Conservation (phyloP, 257 asterid species). For the Salvia hispanica region DNA sequence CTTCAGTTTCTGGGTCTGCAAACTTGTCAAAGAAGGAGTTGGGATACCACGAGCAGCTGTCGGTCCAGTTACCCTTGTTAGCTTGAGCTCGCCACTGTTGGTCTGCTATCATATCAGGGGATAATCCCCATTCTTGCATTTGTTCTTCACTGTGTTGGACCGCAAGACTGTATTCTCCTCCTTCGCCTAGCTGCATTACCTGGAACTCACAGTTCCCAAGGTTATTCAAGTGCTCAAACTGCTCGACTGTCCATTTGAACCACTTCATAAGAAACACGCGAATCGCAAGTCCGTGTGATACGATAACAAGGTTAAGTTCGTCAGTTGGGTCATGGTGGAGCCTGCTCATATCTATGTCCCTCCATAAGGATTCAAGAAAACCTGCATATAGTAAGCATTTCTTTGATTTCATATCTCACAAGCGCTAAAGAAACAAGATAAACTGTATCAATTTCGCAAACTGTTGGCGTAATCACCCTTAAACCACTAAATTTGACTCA, state of each 20-base stretch:
- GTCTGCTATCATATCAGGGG: slow-evolving; percentile 60
- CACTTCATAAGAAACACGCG: slow-evolving; percentile 68
- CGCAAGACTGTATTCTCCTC: slow-evolving; percentile 70
- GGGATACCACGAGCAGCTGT: slow-evolving; percentile 54
- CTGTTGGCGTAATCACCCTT: background rate
- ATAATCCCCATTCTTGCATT: slow-evolving; percentile 59
- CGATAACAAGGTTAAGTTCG: slow-evolving; percentile 52
- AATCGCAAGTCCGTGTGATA: slow-evolving; percentile 64
- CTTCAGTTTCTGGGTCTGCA: slow-evolving; percentile 48
- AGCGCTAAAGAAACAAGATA: background rate
- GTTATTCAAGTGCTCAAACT: slow-evolving; percentile 57
- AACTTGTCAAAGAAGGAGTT: slow-evolving; percentile 51
- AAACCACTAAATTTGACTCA: background rate
- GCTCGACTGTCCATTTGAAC: slow-evolving; percentile 71
- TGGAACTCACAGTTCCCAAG: slow-evolving; percentile 54
- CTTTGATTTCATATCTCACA: slow-evolving; percentile 17
- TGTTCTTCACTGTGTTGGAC: slow-evolving; percentile 49
- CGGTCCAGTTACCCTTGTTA: slow-evolving; percentile 48
- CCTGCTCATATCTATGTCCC: slow-evolving; percentile 71
- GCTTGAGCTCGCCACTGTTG: slow-evolving; percentile 57
- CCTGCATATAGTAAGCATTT: slow-evolving; percentile 39
- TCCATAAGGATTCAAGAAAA: slow-evolving; percentile 68
- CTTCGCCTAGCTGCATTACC: slow-evolving; percentile 56
- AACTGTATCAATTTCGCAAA: background rate
- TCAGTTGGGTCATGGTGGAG: slow-evolving; percentile 43